Evolutionary conservation across 2,329 filamentous ascomycete species (phyloP).

Genomic region (Xylariaceae sp.): DNA sequence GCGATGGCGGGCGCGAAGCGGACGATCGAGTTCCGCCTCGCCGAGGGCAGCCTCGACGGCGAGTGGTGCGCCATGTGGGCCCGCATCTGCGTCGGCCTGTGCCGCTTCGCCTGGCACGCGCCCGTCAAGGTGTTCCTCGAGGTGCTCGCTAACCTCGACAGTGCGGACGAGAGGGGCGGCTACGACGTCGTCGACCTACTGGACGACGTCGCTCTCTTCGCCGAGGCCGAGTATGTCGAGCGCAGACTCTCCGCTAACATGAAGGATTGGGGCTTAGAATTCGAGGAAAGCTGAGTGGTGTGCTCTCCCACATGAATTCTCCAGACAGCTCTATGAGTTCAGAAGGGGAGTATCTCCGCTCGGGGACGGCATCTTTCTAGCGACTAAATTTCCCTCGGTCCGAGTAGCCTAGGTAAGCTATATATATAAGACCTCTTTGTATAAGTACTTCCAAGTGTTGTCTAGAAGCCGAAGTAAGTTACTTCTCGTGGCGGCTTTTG

Average conservation of each 20-base stretch:
- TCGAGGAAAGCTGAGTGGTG: too few species aligned
- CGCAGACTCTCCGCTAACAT: conserved; percentile 4
- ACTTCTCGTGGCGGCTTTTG: too few species aligned
- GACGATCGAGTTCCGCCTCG: conserved; percentile 18
- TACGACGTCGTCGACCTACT: conserved; percentile 21
- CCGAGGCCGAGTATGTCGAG: conserved; percentile 14
- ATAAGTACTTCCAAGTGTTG: too few species aligned
- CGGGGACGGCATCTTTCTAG: too few species aligned
- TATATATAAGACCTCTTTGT: too few species aligned
- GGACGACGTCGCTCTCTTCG: conserved; percentile 15
- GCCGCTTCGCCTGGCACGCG: conserved; percentile 15
- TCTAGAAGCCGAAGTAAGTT: too few species aligned
- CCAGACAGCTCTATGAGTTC: too few species aligned
- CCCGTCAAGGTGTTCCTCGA: conserved; percentile 8
- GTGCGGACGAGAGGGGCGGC: conserved; percentile 33
- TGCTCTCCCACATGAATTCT: too few species aligned
- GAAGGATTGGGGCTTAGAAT: conserved; percentile 4
- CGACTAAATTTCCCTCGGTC: too few species aligned
- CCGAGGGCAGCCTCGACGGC: conserved; percentile 7
- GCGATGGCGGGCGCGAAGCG: neutral
- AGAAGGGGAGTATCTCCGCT: too few species aligned
- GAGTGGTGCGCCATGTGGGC: conserved; percentile 15
- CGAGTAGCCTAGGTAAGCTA: too few species aligned
- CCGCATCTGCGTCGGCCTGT: conserved; percentile 15
- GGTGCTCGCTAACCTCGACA: conserved; percentile 12